Conservation (phyloP, 2,329 filamentous ascomycete species). For the Epichloe scottii region DNA sequence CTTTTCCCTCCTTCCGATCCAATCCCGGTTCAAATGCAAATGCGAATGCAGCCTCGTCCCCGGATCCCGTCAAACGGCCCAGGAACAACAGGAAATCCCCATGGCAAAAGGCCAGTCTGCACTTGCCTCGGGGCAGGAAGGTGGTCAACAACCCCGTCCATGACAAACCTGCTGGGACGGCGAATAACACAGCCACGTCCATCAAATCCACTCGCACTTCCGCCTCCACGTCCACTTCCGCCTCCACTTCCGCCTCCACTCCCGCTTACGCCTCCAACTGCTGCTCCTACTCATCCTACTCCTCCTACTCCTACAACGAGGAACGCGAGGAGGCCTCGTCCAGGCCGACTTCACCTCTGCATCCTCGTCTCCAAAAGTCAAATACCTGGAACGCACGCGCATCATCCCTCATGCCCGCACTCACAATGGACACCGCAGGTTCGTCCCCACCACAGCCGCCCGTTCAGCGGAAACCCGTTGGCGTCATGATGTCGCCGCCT, state of each 20-base stretch:
- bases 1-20: conserved; percentile 21
- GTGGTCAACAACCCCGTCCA: conserved; percentile 6
- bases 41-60: neutral
- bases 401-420: conserved; percentile 25
- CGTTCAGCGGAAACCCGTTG: conserved; percentile 15
- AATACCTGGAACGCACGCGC: conserved; percentile 24
- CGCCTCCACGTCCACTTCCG: conserved; percentile 2
- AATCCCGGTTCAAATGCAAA: conserved; percentile 14
- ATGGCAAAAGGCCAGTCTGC: conserved; percentile 12
- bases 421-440: conserved; percentile 23
- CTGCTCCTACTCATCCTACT: neutral
- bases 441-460: conserved; percentile 6
- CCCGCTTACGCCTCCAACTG: neutral
- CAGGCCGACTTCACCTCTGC: conserved; percentile 12
- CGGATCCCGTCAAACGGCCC: neutral
- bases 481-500: conserved; percentile 4
- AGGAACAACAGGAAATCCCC: conserved; percentile 8
- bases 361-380: conserved; percentile 18
- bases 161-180: neutral
- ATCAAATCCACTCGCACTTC: conserved; percentile 1
- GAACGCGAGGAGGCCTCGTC: conserved; percentile 1
- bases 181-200: neutral
- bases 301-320: neutral
- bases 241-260: conserved; percentile 1
- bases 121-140: conserved; percentile 7